These are phyloP conservation scores for Coemansia sp. DNA, from an alignment of 192 early-diverging fungal species.

Conservation along the genomic window DNA sequence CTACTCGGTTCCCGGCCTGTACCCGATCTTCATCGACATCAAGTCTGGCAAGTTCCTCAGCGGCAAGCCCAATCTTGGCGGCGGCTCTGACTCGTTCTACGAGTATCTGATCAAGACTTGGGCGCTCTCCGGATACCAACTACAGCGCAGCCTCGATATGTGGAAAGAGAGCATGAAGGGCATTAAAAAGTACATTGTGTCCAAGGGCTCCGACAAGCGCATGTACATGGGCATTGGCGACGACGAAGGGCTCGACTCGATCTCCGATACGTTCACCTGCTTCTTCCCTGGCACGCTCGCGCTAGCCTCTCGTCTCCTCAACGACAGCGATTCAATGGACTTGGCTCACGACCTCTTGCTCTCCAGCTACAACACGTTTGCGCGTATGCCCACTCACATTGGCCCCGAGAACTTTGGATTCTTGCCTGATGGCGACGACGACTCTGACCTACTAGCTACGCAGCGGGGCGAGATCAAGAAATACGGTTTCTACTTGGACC, in stretches of 20 bases:
- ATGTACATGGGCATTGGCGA: conserved; percentile 57
- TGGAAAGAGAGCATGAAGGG: conserved; percentile 47
- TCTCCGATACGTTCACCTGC: conserved; percentile 52
- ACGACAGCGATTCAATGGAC: conserved; percentile 37
- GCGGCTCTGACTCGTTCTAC: conserved; percentile 91
- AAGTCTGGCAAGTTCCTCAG: conserved; percentile 50
- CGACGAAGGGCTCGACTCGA: conserved; percentile 52
- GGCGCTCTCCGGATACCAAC: conserved; percentile 66
- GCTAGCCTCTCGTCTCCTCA: conserved; percentile 43
- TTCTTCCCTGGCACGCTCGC: conserved; percentile 57
- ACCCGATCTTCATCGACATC: conserved; percentile 71
- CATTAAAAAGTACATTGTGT: conserved; percentile 49
- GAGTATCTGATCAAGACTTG: conserved; percentile 95
- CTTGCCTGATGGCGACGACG: conserved; percentile 43
- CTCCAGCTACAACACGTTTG: conserved; percentile 49
- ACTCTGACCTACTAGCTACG: conserved; percentile 31
- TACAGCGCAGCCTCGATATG: conserved; percentile 53
- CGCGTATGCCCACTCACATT: conserved; percentile 51
- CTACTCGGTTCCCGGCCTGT: conserved; percentile 64
- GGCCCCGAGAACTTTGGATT: conserved; percentile 57
- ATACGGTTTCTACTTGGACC: conserved; percentile 51
- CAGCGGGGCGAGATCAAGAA: conserved; percentile 49
- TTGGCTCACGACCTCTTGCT: conserved; percentile 44
- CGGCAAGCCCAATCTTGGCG: conserved; percentile 76
- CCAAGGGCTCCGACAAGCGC: conserved; percentile 46